These are phyloP conservation scores for Wallacemonas collosoma DNA, from an alignment of 208 protist species.

Conservation along the genomic window DNA sequence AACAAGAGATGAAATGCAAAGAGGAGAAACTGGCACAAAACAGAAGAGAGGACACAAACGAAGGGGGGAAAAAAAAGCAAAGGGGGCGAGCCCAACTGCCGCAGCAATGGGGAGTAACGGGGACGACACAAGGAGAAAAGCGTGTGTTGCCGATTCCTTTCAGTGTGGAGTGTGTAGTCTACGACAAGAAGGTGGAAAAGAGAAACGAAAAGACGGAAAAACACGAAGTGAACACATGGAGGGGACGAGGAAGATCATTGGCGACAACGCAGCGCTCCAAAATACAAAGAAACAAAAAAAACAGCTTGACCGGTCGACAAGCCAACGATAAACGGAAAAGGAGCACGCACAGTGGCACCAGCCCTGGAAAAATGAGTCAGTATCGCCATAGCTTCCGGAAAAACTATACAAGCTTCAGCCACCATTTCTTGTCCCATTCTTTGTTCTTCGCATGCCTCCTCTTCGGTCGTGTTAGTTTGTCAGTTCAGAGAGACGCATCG, in stretches of 20 bases:
- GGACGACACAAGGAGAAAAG: no score
- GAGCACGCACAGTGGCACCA: no score
- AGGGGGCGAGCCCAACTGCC: no score
- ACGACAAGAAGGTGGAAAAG: background rate
- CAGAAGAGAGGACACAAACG: conserved; percentile 20
- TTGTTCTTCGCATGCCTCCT: no score
- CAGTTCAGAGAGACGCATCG: conserved; percentile 55
- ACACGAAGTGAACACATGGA: background rate
- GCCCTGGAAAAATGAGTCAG: no score
- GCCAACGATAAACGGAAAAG: background rate
- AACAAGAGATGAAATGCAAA: conserved; percentile 6
- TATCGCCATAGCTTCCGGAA: no score
- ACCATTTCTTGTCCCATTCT: no score
- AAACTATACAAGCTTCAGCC: no score
- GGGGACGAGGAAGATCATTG: no score
- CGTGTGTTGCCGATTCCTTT: no score
- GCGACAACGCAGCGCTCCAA: background rate
- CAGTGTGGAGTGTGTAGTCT: no score
- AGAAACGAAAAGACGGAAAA: conserved; percentile 23
- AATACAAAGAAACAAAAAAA: conserved; percentile 10
- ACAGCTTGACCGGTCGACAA: background rate
- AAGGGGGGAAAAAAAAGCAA: background rate
- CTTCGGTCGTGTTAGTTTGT: conserved; percentile 28
- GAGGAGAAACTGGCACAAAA: conserved; percentile 14
- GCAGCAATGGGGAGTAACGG: no score